Evolutionary conservation across 805 yeast species (phyloP), one percentile per base, ranked within the genome.

Genomic region (Nakazawaea holstii): DNA sequence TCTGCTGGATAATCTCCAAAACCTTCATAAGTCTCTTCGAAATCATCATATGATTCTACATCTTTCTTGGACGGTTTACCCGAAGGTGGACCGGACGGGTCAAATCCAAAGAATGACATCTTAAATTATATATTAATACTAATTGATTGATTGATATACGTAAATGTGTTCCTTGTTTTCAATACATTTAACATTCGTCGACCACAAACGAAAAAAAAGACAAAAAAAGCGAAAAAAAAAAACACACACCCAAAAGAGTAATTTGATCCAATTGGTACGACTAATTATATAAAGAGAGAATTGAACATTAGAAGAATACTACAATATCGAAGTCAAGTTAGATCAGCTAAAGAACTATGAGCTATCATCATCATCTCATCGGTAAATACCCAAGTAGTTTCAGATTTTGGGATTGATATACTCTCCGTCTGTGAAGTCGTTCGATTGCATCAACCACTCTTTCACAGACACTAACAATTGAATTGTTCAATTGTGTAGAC

Each of bases 11-110:
- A 65, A n/a, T 80, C 87, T 6, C 88, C 95, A 47, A 84, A 73
- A 2, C 92, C 91, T 48, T 81, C 87, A 63, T 86, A 87, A 15
- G 92, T 82, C 31, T 89, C 95, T 57, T 89, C 95, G 60, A 88
- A 89, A 60, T 87, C 90, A 60, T 87, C 90, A 61, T 79, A 72
- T 8, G 77, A 66, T 41, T 73, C 72, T 36, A 57, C 46, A 26
- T 58, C 54, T 32, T 54, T 52, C 45, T 54, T 52, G 9, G 52
- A 36, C 6, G 66, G 59, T 8, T 69, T 55, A 8, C 68, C 78
- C 11, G 52, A 36, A 8, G 66, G 59, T 9, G 69, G 56, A 8
- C 68, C 78, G 14, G 70, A 59, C 2, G 84, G 68, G 56, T 80
- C 80, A 58, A 81, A 78, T 26, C 85, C 87, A 63, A 82, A 82